Percentiles rank a stretch among this genome's conserved stretches.
phyloP scores from a whole-genome alignment of 169 alveolate genomes.

The Eimeria praecox region DNA sequence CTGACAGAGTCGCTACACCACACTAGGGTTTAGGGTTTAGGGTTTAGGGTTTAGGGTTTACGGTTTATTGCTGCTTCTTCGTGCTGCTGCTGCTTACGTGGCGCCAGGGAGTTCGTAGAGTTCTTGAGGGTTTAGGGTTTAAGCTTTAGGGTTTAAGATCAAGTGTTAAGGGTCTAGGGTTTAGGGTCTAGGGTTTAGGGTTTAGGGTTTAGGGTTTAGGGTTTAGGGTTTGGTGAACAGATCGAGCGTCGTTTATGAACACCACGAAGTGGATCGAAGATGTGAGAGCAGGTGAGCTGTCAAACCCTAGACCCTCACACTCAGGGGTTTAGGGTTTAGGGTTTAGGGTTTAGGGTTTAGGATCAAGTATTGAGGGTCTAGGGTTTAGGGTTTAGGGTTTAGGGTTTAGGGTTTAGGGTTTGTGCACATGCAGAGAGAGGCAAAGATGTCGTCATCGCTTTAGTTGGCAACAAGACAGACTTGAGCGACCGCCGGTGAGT shows the following conservation, averaged over 20 bases:
- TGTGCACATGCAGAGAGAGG: conserved; percentile 93
- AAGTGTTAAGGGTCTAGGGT: not conserved
- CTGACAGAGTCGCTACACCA: not conserved
- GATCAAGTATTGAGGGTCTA: not conserved
- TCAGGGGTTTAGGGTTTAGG: not conserved
- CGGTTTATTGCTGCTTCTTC: too few species aligned
- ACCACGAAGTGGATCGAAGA: conserved; percentile 98
- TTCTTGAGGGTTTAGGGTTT: too few species aligned
- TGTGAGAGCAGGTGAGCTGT: conserved; percentile 90
- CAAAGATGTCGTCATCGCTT: conserved; percentile 96
- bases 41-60: not conserved
- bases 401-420: not conserved
- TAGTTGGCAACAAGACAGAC: conserved; percentile 99
- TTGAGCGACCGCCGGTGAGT: conserved; percentile 91
- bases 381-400: not conserved
- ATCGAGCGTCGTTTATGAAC: conserved; percentile 93
- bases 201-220: not conserved
- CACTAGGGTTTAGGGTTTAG: too few species aligned
- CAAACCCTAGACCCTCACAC: conserved; percentile 76
- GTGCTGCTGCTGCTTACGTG: not conserved
- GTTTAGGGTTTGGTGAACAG: conserved; percentile 48
- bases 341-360: not conserved
- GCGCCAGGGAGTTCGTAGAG: not conserved
- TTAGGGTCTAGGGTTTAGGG: not conserved
- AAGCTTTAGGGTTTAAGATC: too few species aligned